These are phyloP conservation scores for Massariosphaeria phaeospora DNA, from an alignment of 495 filamentous ascomycete genomes.

Conservation along the genomic window DNA sequence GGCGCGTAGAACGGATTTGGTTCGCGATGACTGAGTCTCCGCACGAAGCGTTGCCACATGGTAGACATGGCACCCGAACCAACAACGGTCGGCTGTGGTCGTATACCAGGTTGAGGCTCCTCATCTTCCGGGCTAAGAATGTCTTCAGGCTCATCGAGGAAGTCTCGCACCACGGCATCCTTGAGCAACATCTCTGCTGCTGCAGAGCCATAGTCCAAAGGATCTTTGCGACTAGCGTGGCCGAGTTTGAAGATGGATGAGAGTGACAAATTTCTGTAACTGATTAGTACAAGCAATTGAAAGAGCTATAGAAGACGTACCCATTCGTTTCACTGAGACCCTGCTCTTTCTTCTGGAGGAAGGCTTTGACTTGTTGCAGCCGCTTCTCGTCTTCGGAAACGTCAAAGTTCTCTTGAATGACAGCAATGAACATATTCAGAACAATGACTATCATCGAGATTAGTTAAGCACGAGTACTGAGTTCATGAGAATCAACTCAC, in stretches of 20 bases:
- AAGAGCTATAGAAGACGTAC: slow-evolving; percentile 8
- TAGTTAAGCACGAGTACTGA: neutral
- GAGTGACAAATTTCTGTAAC: slow-evolving; percentile 66
- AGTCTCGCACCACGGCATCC: slow-evolving; percentile 89
- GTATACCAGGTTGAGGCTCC: slow-evolving; percentile 24
- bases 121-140: slow-evolving; percentile 7
- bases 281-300: neutral
- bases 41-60: slow-evolving; percentile 53
- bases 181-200: slow-evolving; percentile 93
- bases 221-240: slow-evolving; percentile 64
- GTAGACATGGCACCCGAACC: slow-evolving; percentile 46
- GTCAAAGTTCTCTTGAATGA: slow-evolving; percentile 99
- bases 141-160: slow-evolving; percentile 69
- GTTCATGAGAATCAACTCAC: slow-evolving; percentile 28
- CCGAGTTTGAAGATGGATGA: slow-evolving; percentile 84
- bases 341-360: slow-evolving; percentile 86
- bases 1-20: slow-evolving; percentile 95
- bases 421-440: slow-evolving; percentile 99
- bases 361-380: slow-evolving; percentile 88
- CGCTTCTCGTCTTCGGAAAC: slow-evolving; percentile 99
- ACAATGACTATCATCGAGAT: slow-evolving; percentile 59
- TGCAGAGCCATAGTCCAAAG: slow-evolving; percentile 79
- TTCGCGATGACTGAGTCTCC: slow-evolving; percentile 58
- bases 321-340: slow-evolving; percentile 46
- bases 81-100: slow-evolving; percentile 34